Base-by-base conservation (phyloP, 2,329 filamentous ascomycete genomes). In the Bipolaris sorokiniana region DNA sequence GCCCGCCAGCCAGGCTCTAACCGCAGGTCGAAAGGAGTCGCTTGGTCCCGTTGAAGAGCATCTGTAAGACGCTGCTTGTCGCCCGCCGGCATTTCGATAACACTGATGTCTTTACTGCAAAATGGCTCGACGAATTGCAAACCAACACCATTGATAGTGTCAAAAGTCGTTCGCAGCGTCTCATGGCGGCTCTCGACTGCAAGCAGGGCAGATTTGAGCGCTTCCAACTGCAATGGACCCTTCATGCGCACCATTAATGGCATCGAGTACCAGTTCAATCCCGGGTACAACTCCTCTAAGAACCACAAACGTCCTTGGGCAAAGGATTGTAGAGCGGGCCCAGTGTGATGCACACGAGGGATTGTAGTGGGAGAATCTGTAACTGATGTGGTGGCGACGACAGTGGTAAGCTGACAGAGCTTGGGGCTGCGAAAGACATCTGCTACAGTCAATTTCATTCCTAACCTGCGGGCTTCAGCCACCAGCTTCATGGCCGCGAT, bases 401-500 rank as follows among this genome's bases (percentile, higher is more conserved):
- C 33, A 48, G 4, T 16, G 37, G 16, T 40, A 5, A 20, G 16
- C 37, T 40, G 37, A 18, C 28, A 34, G 3, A 22, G 38, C 15
- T 15, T 34, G 6, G 40, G 48, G 7, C 18, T 16, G 4, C 20
- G 48, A 31, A 51, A 60, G 26, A 37, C 10, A 5, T 37, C 33
- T 4, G 41, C 47, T 4, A 54, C 46, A 4, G 16, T 47, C 5
- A 41, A n/a, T 15, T 41, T 26, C 1, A 56, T 6, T 4, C 22
- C 42, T 7, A n/a, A 7, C 33, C 50, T 49, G 2, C 54, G 57
- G 1, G 54, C 54, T 11, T 50, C 54, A 23, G 44, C 44, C 1
- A 59, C 62, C 20, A 58, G 42, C 47, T 46, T 61, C 53, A 60
- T 64, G 5, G 49, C 59, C 10, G 46, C 26, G 16, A 64, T 44